Percentiles rank a stretch among this genome's conserved stretches.
Evolutionary conservation across 257 asterid genomes (phyloP).

Genomic region (Solanum habrochaites): DNA sequence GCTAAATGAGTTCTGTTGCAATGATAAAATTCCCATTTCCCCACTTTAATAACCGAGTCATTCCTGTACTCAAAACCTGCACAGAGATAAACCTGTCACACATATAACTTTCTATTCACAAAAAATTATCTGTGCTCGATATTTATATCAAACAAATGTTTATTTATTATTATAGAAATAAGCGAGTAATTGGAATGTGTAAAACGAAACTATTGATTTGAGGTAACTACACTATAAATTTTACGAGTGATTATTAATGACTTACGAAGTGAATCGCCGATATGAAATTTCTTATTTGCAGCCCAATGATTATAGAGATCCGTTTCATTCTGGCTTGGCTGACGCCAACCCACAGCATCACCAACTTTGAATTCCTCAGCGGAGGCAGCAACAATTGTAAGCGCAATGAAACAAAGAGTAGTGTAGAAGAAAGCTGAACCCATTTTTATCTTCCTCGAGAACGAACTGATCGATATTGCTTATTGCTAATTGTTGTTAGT

Average conservation of each 20-base stretch:
- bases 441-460: constrained; percentile 3
- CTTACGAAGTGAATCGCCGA: constrained; percentile 69
- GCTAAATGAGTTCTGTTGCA: constrained; percentile 48
- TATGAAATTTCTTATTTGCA: constrained; percentile 26
- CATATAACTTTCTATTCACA: not conserved
- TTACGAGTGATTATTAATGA: not conserved
- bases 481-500: not conserved
- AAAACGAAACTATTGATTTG: not conserved
- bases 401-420: not conserved
- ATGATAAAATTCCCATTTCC: constrained; percentile 66
- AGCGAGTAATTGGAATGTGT: not conserved
- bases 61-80: constrained; percentile 64
- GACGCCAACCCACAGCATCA: constrained; percentile 46
- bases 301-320: constrained; percentile 51
- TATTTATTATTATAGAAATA: not conserved
- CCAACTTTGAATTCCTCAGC: constrained; percentile 65
- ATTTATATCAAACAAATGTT: not conserved
- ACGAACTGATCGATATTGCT: no score
- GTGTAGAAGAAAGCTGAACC: not conserved
- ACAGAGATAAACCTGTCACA: not conserved
- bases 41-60: constrained; percentile 52
- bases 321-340: constrained; percentile 27
- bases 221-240: not conserved
- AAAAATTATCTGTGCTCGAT: fast-evolving
- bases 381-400: constrained; percentile 9